Evolutionary conservation across 306 rosid genomes (phyloP), one percentile per base, ranked within the genome.

Genomic region (Erythrophleum fordii): DNA sequence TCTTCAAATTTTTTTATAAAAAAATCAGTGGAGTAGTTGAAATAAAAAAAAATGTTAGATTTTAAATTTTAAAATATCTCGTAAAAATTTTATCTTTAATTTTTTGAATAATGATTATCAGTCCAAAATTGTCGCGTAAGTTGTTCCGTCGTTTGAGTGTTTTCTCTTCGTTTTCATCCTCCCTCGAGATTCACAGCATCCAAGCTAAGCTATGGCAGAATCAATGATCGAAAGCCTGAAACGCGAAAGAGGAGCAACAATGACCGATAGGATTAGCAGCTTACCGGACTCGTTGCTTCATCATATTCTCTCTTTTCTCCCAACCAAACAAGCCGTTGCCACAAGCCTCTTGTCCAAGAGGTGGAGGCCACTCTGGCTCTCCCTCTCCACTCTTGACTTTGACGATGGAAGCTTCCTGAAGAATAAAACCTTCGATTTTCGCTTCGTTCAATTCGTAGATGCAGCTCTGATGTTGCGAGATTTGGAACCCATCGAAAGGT

Each of bases 301-400:
- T 25, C 56, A 62, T 16, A 62, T 62, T 61, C 68, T 61, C 68
- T 61, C 68, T 17, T 35, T 64, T 17, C 49, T 66, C 3, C 42
- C 86, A 5, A 75, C 80, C 35, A 71, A 75, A 59, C 14, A 53
- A 6, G 80, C 77, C 1, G 53, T 71, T 12, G 14, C 65, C 25
- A 83, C 79, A 10, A 67, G 81, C 48, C 25, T 77, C 41, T 76
- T 77, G 23, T 83, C 83, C 4, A 80, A 56, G 35, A 52, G 73
- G 3, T 87, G 87, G 90, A 56, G 3, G 0, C n/a, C 69, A 8
- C 28, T 83, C 5, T 84, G 87, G 77, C 41, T 41, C 12, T 69
- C 31, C 0, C 53, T 77, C 37, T 6, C 70, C 18, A 34, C 23
- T 18, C 66, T 75, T 37, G 71, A 4, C 49, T 37, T 66, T 31